Evolutionary conservation across 352 stramenopile genomes (phyloP).

Genomic region (Globisporangium carolinianum): DNA sequence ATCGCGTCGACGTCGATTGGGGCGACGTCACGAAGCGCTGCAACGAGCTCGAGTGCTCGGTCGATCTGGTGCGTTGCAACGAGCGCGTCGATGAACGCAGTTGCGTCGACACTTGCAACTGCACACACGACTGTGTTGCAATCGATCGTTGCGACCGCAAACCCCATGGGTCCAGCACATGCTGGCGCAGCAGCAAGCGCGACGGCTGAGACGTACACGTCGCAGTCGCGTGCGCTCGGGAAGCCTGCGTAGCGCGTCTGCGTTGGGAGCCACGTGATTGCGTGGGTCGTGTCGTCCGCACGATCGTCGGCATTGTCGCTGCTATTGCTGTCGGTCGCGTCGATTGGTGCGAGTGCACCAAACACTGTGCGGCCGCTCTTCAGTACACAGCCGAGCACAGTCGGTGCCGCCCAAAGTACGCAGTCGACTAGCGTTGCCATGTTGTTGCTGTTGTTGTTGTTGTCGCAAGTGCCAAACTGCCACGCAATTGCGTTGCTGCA

Average conservation of each 20-base stretch:
- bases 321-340: too few relatives aligned
- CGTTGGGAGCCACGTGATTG: slow-evolving; percentile 5
- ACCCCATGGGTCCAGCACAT: not conserved
- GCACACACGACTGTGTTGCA: slow-evolving; percentile 12
- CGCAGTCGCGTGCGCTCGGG: not conserved
- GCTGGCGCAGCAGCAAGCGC: not conserved
- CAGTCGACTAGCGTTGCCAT: too few relatives aligned
- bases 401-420: not conserved
- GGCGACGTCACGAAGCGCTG: slow-evolving; percentile 8
- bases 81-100: slow-evolving; percentile 33
- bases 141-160: slow-evolving; percentile 12
- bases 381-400: slow-evolving; percentile 8
- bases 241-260: slow-evolving; percentile 1
- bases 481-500: slow-evolving; percentile 55
- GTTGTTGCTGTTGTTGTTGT: too few relatives aligned
- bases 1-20: slow-evolving; percentile 33
- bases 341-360: slow-evolving; percentile 1
- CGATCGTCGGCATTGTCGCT: not conserved
- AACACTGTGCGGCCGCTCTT: slow-evolving; percentile 5
- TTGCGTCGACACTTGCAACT: slow-evolving; percentile 15
- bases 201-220: not conserved
- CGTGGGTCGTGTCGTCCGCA: not conserved
- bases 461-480: slow-evolving; percentile 16
- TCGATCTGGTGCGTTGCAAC: slow-evolving; percentile 28
- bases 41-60: slow-evolving; percentile 24